Base-by-base conservation (phyloP, 805 yeast species). In the Lachancea sp. region DNA sequence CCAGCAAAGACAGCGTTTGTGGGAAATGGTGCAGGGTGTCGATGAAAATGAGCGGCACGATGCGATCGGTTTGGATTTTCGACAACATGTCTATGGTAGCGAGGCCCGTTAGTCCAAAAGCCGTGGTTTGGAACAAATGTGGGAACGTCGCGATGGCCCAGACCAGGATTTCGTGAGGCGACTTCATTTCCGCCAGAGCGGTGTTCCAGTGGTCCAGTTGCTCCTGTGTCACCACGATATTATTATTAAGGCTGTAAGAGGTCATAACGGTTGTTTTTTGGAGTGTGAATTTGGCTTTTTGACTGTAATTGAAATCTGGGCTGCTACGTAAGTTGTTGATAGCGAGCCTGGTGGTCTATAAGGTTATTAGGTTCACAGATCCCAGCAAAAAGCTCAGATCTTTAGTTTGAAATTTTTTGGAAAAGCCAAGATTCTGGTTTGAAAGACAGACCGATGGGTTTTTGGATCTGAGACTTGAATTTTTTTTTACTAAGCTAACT, bases 11-110 rank as follows among this genome's bases (percentile, higher is more conserved):
- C 36, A 82, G 67, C 1, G 98, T 91, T 63, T 91, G 98, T n/a
- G 91, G 89, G 72, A 91, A 91, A 64, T 91, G 97, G 59, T 90
- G 86, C 50, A 91, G 69, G 0, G 98, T 91, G 61, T 91, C 97
- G 39, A 90, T 73, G 62, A 91, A 91, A 2, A 91, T 82, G 45
- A 90, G 69, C 45, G 89, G 95, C 6, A 85, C 52, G 32, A 53
- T 43, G 6, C 42, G 47, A 44, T 54, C 48, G 34, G 38, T 27
- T 37, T 55, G 31, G 50, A 82, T 55, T 58, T 80, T 78, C 27
- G 84, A 74, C 25, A 90, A 65, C 75, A 90, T 85, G 62, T 90
- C 96, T 36, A 86, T 71, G 11, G 91, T 90, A 26, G 85, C 95
- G 48, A 91, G 67, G 0, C 98, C 98, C 1, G 96, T 86, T 38